Percentiles rank a stretch among this genome's conserved stretches.
These are phyloP conservation scores for Spirogloea muscicola DNA, from an alignment of 139 green algal species.

Conservation along the genomic window DNA sequence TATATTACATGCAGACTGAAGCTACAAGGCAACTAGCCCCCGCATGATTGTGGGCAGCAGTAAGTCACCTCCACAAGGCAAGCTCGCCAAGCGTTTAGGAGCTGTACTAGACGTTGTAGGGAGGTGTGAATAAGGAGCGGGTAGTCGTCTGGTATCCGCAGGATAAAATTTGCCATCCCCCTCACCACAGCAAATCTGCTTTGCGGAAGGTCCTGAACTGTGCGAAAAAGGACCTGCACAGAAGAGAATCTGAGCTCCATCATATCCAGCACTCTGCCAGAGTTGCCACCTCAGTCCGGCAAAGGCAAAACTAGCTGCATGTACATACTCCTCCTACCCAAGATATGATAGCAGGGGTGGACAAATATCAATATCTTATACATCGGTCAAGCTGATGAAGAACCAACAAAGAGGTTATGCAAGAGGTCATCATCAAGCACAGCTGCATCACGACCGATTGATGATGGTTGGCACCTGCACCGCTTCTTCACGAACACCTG, in stretches of 20 bases:
- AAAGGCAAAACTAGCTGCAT: no score
- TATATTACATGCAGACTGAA: not conserved
- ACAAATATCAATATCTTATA: no score
- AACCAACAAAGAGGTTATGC: no score
- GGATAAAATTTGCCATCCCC: slow-evolving; percentile 55
- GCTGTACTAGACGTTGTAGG: slow-evolving; percentile 47
- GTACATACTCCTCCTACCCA: no score
- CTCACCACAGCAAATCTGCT: slow-evolving; percentile 61
- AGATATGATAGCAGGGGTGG: no score
- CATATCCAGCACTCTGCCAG: no score
- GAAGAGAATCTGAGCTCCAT: no score
- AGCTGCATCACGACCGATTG: no score
- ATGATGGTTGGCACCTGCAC: not conserved
- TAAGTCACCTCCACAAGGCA: slow-evolving; percentile 45
- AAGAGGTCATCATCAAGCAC: no score
- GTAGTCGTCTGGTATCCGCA: slow-evolving; percentile 65
- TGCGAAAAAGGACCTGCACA: slow-evolving; percentile 57
- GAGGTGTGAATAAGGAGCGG: slow-evolving; percentile 55
- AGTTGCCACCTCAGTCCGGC: no score
- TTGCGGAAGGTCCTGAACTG: slow-evolving; percentile 57
- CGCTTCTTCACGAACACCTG: slow-evolving; percentile 37
- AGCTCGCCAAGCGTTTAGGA: slow-evolving; percentile 21
- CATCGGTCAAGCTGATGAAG: no score
- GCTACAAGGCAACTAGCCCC: not conserved
- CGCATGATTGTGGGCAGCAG: not conserved